Conservation (phyloP, 2,329 filamentous ascomycete species). For the Stagonosporopsis rhizophila region DNA sequence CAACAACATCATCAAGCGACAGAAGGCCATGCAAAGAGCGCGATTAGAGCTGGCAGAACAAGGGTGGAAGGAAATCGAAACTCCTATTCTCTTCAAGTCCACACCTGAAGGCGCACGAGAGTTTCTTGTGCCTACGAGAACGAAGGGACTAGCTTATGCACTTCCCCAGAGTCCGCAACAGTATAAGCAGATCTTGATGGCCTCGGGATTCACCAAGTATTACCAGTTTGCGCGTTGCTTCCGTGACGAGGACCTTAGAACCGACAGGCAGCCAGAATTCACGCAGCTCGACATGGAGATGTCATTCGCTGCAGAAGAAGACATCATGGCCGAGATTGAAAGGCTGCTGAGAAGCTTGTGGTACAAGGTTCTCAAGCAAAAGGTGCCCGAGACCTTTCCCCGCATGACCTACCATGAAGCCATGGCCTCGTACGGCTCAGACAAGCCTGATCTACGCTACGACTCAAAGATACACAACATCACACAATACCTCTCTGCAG, state of each 20-base stretch:
- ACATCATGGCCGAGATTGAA: slow-evolving; percentile 70
- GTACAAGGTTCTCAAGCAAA: slow-evolving; percentile 55
- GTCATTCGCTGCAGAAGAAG: slow-evolving; percentile 76
- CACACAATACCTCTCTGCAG: slow-evolving; percentile 66
- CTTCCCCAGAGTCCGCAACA: slow-evolving; percentile 96
- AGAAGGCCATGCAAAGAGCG: slow-evolving; percentile 62
- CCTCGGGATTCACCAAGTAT: slow-evolving; percentile 80
- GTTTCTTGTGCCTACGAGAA: slow-evolving; percentile 88
- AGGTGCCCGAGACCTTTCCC: slow-evolving; percentile 58
- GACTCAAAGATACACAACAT: slow-evolving; percentile 72
- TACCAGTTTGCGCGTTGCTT: slow-evolving; percentile 96
- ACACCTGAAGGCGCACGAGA: slow-evolving; percentile 95
- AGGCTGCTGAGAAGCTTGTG: slow-evolving; percentile 64
- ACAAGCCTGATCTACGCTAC: slow-evolving; percentile 90
- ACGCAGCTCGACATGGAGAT: slow-evolving; percentile 97
- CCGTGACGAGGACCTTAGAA: slow-evolving; percentile 89
- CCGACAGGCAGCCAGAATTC: slow-evolving; percentile 95
- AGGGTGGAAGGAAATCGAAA: slow-evolving; percentile 82
- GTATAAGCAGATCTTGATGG: slow-evolving; percentile 98
- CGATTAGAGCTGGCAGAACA: slow-evolving; percentile 61
- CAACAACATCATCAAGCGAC: slow-evolving; percentile 74
- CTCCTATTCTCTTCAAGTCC: slow-evolving; percentile 94
- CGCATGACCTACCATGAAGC: slow-evolving; percentile 75
- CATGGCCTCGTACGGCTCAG: slow-evolving; percentile 82
- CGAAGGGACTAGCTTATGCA: slow-evolving; percentile 80